A percentile compares a stretch with the other conserved stretches of the same genome.
Conservation (phyloP, 768 basidiomycete species). For the Neoboletus brunneissimus region DNA sequence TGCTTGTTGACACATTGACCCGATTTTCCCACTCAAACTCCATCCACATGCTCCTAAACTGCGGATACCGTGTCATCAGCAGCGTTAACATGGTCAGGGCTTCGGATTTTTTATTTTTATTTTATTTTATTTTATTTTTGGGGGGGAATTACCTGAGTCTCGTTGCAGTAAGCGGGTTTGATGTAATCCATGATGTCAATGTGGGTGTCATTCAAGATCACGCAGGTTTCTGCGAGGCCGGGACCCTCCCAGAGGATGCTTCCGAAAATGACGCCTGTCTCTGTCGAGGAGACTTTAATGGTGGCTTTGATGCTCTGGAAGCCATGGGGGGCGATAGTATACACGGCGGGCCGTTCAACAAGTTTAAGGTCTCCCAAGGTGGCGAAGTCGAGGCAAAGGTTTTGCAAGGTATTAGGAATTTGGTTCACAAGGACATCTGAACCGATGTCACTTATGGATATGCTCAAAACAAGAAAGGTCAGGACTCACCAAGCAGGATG, state of each 20-base stretch:
- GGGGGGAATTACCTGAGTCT: conserved; percentile 76
- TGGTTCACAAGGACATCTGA: conserved; percentile 89
- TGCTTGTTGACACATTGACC: too few species aligned
- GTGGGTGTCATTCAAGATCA: conserved; percentile 96
- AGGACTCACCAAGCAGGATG: too few species aligned
- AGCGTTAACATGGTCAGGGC: not conserved
- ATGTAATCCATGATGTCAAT: conserved; percentile 79
- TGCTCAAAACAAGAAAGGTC: too few species aligned
- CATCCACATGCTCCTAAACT: too few species aligned
- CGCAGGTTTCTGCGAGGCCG: conserved; percentile 69
- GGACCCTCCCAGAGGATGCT: conserved; percentile 96
- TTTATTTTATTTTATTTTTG: too few species aligned
- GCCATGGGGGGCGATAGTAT: conserved; percentile 87
- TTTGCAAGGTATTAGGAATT: conserved; percentile 89
- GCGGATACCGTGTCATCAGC: conserved; percentile 1
- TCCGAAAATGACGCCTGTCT: conserved; percentile 99
- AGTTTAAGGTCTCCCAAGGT: conserved; percentile 87
- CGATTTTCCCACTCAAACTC: too few species aligned
- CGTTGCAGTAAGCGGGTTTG: conserved; percentile 82
- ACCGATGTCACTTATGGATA: not conserved
- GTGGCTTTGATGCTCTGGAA: conserved; percentile 99
- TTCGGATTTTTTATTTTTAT: too few species aligned
- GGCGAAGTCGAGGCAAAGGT: conserved; percentile 95
- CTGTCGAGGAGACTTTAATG: conserved; percentile 96
- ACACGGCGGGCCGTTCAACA: conserved; percentile 93